Evolutionary conservation across 2,329 filamentous ascomycete genomes (phyloP), one percentile per base, ranked within the genome.

Genomic region (Microsporum audouinii): DNA sequence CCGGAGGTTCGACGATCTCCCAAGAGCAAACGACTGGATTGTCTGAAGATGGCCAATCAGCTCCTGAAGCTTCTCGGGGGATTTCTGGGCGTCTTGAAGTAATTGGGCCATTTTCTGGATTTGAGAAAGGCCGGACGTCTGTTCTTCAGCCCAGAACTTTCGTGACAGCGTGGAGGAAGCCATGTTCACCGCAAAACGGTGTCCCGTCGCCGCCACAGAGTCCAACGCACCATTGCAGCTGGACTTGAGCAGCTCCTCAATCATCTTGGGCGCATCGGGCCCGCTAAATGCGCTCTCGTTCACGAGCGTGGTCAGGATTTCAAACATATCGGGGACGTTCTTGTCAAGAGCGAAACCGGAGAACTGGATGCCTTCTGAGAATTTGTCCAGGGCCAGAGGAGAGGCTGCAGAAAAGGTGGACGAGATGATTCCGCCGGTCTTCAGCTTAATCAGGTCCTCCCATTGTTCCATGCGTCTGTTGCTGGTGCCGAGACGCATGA

Each of bases 361-460:
- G 61, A 97, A 86, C 10, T 87, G 83, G 31, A 99, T 77, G 0
- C 94, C 94, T 74, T 99, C 94, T 17, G 83, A 85, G 6, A 86
- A 88, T 31, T 82, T 78, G 34, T 82, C 80, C 60, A 89, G 84
- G 65, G 92, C 84, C 1, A 81, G 81, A 0, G 92, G 89, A 1
- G 86, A 90, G 0, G 91, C 84, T 0, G 87, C 85, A n/a, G 87
- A 84, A 74, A 95, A 88, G 67, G 96, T 91, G 1, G 88, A 86
- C 14, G 95, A 85, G 2, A 86, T 88, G 41, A 99, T 83, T 7
- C 94, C 94, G 23, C 94, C 94, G 1, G 94, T 97, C 77, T 95
- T 95, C 34, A 97, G 81, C 73, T 97, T 97, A 73, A 99, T 96
- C 60, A 91, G 76, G 70, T 97, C 94, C 73, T 99, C 94, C 58